Percentiles rank a stretch among this genome's conserved stretches.
Conservation (phyloP, 257 asterid species). For the Leonotis leonurus region DNA sequence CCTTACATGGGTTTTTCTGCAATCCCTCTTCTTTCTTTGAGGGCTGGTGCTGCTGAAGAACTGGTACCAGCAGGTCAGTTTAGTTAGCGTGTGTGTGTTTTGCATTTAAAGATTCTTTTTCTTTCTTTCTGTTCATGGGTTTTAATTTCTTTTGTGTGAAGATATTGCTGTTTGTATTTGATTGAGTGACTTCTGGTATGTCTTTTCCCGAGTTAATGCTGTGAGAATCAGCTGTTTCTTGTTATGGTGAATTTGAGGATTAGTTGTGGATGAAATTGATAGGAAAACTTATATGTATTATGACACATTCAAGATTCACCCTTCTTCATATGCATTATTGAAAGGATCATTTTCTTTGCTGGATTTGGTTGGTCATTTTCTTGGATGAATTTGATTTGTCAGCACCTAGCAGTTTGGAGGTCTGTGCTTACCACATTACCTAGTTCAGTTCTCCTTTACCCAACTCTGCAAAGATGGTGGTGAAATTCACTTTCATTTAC, state of each 20-base stretch:
- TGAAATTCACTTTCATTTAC: neutral
- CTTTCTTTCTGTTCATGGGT: too few species aligned
- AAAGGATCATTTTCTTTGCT: neutral
- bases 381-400: neutral
- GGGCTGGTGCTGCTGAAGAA: constrained; percentile 35
- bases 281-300: too few species aligned
- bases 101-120: too few species aligned
- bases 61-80: constrained; percentile 28
- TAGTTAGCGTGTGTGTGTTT: neutral
- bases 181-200: neutral
- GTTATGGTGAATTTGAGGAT: neutral
- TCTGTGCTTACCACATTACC: neutral
- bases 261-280: neutral
- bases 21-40: constrained; percentile 42
- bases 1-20: constrained; percentile 55
- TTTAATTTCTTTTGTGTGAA: neutral
- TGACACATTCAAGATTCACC: neutral
- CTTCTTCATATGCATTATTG: neutral
- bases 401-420: neutral
- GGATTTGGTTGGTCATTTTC: neutral
- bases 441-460: neutral
- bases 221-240: neutral
- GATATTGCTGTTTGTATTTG: neutral
- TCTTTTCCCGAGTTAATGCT: neutral
- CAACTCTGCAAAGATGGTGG: neutral